phyloP scores from a whole-genome alignment of 2,329 filamentous ascomycete genomes.

The Colletotrichum sp. region DNA sequence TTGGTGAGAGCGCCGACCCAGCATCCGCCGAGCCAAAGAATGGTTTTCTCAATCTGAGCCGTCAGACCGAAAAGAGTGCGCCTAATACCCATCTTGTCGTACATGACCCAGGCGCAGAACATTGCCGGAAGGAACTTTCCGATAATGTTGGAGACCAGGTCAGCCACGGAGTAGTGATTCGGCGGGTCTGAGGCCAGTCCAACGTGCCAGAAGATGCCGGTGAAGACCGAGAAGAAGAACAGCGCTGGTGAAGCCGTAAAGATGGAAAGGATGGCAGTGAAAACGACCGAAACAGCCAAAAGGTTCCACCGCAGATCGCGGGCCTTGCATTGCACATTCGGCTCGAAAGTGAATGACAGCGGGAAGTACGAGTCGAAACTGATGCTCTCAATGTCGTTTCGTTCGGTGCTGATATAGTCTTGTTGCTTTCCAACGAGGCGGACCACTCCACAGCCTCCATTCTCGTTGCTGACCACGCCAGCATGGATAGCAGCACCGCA shows the following conservation, averaged over 20 bases:
- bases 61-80: conserved; percentile 75
- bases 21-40: conserved; percentile 87
- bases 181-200: conserved; percentile 91
- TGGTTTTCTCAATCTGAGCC: conserved; percentile 87
- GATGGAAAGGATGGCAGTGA: conserved; percentile 78
- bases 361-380: conserved; percentile 90
- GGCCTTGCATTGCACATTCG: conserved; percentile 69
- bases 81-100: conserved; percentile 78
- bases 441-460: conserved; percentile 84
- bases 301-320: conserved; percentile 85
- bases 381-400: conserved; percentile 78
- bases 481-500: conserved; percentile 86
- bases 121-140: conserved; percentile 86
- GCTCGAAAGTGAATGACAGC: conserved; percentile 79
- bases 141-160: conserved; percentile 77
- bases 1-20: conserved; percentile 95
- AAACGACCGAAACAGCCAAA: conserved; percentile 80
- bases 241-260: conserved; percentile 80
- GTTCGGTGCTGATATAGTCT: conserved; percentile 66
- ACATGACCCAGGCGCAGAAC: conserved; percentile 88
- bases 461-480: conserved; percentile 72
- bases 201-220: conserved; percentile 86
- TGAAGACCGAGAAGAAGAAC: conserved; percentile 86
- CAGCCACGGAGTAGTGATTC: conserved; percentile 67
- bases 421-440: conserved; percentile 72